A percentile compares a stretch with the other conserved stretches of the same genome.
These are phyloP conservation scores for Nicotiana sylvestris DNA, from an alignment of 257 asterid genomes.

Conservation along the genomic window DNA sequence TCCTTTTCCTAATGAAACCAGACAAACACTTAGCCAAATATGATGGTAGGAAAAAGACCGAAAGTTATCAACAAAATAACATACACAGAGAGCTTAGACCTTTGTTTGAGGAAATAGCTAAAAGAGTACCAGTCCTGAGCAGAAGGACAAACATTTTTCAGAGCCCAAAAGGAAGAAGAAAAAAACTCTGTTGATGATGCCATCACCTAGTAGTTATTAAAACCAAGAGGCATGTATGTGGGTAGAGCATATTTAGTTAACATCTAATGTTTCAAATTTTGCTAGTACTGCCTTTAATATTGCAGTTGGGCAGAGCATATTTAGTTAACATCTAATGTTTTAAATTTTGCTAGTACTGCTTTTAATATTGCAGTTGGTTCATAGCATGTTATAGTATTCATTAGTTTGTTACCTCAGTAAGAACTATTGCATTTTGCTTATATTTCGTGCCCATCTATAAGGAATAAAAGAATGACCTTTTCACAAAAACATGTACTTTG, in stretches of 20 bases:
- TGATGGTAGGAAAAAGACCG: not conserved
- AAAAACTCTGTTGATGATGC: not conserved
- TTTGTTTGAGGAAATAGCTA: not conserved
- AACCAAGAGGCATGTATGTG: not conserved
- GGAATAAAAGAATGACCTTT: not conserved
- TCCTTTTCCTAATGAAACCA: constrained; percentile 58
- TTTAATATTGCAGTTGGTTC: too few species aligned
- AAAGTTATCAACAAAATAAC: not conserved
- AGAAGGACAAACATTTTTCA: not conserved
- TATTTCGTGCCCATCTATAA: not conserved
- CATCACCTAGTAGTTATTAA: not conserved
- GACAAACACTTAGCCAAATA: not conserved
- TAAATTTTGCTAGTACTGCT: too few species aligned
- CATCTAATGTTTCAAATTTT: not conserved
- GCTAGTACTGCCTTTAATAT: too few species aligned
- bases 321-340: not conserved
- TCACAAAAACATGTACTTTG: too few species aligned
- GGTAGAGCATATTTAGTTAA: not conserved
- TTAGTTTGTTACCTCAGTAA: not conserved
- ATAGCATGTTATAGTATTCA: not conserved
- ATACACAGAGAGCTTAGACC: not conserved
- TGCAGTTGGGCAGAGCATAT: not conserved
- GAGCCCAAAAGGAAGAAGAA: not conserved
- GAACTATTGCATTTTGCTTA: not conserved
- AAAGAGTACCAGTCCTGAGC: not conserved